Evolutionary conservation across 176 grass and related monocot species (phyloP), one percentile per base, ranked within the genome.

Genomic region (Oryza brachyantha): DNA sequence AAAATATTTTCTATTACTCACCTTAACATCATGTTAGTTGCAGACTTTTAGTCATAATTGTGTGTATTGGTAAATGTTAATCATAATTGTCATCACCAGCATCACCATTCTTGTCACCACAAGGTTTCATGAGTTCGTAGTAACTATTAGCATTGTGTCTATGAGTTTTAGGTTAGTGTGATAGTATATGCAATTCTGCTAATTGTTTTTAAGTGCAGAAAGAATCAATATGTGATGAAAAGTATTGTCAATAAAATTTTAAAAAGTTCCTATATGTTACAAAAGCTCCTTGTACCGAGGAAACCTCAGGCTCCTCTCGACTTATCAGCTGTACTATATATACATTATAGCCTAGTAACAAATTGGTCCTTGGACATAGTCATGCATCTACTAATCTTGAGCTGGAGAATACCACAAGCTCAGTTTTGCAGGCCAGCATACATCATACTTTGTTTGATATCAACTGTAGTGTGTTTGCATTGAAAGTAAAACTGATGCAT

Each of bases 361-460:
- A 5, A 57, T 68, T 69, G 38, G 42, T 73, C 48, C 24, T 17
- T 67, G 35, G 29, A 29, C 62, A 67, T 76, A 60, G 28, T 46
- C 28, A 58, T 37, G 24, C 68, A 42, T 21, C 21, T 81, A 25
- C 55, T 64, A 31, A 8, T 48, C 57, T 38, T 12, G 59, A 64
- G 14, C 57, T 29, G 13, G 59, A 42, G n/a, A 25, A 21, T 55
- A 25, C 31, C 21, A 70, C 41, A 55, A 70, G 70, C 35, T 54
- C 14, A 76, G 50, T 50, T 74, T 82, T 81, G 55, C 25, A 40
- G 59, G 38, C 40, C 28, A 64, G 10, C 25, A 21, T 14, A 11
- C 62, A 32, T 37, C 66, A 13, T 77, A 41, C 76, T 70, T 58
- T 87, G 13, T 35, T 62, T 68, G 38, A 48, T 61, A 80, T 80